Conservation (phyloP, 2,329 filamentous ascomycete species). For the Trichoderma sp. region DNA sequence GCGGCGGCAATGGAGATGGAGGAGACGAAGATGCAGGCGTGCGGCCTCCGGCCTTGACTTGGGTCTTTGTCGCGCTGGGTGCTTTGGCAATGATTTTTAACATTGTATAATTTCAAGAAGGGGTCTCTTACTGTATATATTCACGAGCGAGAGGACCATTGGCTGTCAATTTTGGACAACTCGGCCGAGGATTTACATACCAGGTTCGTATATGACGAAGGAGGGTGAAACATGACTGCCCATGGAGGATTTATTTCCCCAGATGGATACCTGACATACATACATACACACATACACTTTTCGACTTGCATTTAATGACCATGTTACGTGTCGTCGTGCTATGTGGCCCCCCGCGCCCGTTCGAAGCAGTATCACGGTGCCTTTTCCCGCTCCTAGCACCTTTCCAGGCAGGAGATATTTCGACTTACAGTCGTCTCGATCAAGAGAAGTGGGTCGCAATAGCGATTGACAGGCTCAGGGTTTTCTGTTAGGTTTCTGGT, state of each 20-base stretch:
- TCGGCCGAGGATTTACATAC: background rate
- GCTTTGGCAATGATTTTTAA: conserved; percentile 11
- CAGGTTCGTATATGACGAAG: background rate
- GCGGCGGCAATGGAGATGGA: background rate
- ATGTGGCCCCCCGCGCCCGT: background rate
- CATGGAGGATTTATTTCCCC: background rate
- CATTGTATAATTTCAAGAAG: background rate
- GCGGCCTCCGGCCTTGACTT: conserved; percentile 7
- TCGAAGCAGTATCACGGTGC: background rate
- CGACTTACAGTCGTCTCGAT: background rate
- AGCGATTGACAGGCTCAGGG: background rate
- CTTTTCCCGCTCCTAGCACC: background rate
- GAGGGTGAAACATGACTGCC: background rate
- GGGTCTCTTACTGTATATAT: background rate
- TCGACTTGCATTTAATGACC: background rate
- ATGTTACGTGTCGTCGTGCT: background rate
- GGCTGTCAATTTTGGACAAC: background rate
- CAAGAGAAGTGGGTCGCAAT: background rate
- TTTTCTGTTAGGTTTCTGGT: background rate
- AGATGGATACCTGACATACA: background rate
- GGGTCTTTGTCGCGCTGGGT: background rate
- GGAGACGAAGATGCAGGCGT: conserved; percentile 20
- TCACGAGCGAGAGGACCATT: background rate
- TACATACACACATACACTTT: background rate
- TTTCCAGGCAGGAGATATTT: background rate